Evolutionary conservation across 164 flowering plant genomes (phyloP).

Genomic region (Dillenia suffruticosa): DNA sequence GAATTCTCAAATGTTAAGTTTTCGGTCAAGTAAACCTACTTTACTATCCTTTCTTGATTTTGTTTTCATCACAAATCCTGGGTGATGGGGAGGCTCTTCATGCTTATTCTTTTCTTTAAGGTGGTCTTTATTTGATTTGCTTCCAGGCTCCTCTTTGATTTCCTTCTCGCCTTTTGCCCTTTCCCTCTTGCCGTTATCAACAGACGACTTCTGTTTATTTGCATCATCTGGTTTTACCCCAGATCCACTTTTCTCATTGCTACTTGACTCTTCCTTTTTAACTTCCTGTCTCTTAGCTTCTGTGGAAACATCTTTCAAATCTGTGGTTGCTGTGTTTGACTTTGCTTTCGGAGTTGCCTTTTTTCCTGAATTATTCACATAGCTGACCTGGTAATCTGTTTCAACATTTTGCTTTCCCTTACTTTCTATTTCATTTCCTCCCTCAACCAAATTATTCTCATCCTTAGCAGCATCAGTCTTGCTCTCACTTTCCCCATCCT

Average conservation of each 20-base stretch:
- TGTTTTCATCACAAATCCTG: slow-evolving; percentile 78
- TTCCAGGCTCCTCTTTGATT: slow-evolving; percentile 42
- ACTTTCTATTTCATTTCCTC: slow-evolving; percentile 16
- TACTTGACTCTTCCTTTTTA: slow-evolving; percentile 23
- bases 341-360: slow-evolving; percentile 15
- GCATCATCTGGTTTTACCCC: slow-evolving; percentile 20
- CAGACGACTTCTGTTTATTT: slow-evolving; percentile 27
- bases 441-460: slow-evolving; percentile 18
- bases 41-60: slow-evolving; percentile 61
- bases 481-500: slow-evolving; percentile 17
- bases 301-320: slow-evolving; percentile 19
- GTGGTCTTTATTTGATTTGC: slow-evolving; percentile 40
- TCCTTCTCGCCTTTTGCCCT: slow-evolving; percentile 46
- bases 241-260: slow-evolving; percentile 23
- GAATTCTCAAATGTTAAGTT: no score
- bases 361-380: slow-evolving; percentile 23
- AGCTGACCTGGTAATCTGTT: slow-evolving; percentile 16
- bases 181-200: slow-evolving; percentile 28
- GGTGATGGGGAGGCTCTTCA: slow-evolving; percentile 78
- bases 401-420: slow-evolving; percentile 15
- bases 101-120: slow-evolving; percentile 53
- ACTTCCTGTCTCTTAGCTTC: slow-evolving; percentile 21
- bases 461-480: slow-evolving; percentile 21
- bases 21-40: slow-evolving; percentile 34
- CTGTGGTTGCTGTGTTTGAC: slow-evolving; percentile 13